A percentile compares a stretch with the other conserved stretches of the same genome.
Evolutionary conservation across 208 protist genomes (phyloP).

Genomic region (Leishmania mexicana): DNA sequence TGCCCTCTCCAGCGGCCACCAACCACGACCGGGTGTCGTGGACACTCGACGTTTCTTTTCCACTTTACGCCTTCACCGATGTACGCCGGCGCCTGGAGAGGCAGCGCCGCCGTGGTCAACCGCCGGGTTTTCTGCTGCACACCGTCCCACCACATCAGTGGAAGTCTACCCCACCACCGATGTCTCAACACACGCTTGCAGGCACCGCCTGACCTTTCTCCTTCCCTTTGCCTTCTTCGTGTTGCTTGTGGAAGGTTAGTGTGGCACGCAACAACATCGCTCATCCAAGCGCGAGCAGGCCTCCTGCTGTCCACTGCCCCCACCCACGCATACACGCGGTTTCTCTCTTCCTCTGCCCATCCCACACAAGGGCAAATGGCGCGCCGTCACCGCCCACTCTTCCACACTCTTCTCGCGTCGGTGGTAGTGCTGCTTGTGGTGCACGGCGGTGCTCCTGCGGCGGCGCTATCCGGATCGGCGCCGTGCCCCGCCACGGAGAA

Average conservation of each 20-base stretch:
- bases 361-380: not conserved
- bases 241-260: not conserved
- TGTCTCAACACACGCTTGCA: not conserved
- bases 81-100: not conserved
- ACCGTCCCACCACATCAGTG: not conserved
- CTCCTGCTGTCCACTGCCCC: not conserved
- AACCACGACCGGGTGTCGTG: not conserved
- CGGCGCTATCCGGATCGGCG: constrained; percentile 4
- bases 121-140: too few species aligned
- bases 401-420: not conserved
- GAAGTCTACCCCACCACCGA: not conserved
- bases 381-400: not conserved
- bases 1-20: not conserved
- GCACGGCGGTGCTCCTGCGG: not conserved
- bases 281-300: not conserved
- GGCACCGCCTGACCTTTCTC: not conserved
- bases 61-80: not conserved
- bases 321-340: not conserved
- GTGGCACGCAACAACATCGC: not conserved
- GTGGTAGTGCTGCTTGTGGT: constrained; percentile 1
- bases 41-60: not conserved
- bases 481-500: constrained; percentile 9
- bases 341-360: not conserved
- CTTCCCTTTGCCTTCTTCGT: not conserved
- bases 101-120: not conserved